Evolutionary conservation across 2,329 filamentous ascomycete genomes (phyloP), one percentile per base, ranked within the genome.

Genomic region (Phaeomoniella chlamydospora): DNA sequence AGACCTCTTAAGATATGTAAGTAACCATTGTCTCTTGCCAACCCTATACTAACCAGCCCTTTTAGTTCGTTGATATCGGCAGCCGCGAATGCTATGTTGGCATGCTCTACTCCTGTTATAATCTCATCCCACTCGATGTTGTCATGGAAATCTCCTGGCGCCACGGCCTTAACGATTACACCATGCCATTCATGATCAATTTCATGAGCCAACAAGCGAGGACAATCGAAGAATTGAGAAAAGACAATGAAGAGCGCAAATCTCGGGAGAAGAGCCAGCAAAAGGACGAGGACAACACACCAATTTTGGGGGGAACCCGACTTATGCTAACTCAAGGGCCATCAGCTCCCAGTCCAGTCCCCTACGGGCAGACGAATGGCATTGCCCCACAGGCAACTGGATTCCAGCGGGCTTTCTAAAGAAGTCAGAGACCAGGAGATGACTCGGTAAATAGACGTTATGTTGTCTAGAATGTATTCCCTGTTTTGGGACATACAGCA

Each of bases 171-270:
- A 77, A 79, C 50, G 90, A 98, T 65, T 98, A 94, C 64, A 93
- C 87, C 33, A 98, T 98, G 92, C 90, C 90, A 13, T 98, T 93
- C 70, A 92, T 98, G 85, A 96, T 98, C 73, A 98, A 96, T 67
- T 81, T 92, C 67, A 70, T 98, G 44, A 76, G 79, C 48, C 86
- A 94, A 60, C 87, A 96, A 63, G 86, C 84, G 29, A 77, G 80
- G 46, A 80, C 92, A 38, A 80, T 98, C 47, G 75, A 86, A 40
- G 58, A 69, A 40, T 72, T 98, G 42, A 93, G 92, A 70, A 83
- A 84, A 43, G 92, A 98, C 62, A 98, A 96, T 54, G 92, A 98
- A 60, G 83, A 87, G 54, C 80, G 87, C 52, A 94, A 94, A 58
- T 60, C 65, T 13, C 65, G 64, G 42, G 74, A 78, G 62, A 69